Evolutionary conservation across 2,329 filamentous ascomycete species (phyloP).

Genomic region (Helotiales sp.): DNA sequence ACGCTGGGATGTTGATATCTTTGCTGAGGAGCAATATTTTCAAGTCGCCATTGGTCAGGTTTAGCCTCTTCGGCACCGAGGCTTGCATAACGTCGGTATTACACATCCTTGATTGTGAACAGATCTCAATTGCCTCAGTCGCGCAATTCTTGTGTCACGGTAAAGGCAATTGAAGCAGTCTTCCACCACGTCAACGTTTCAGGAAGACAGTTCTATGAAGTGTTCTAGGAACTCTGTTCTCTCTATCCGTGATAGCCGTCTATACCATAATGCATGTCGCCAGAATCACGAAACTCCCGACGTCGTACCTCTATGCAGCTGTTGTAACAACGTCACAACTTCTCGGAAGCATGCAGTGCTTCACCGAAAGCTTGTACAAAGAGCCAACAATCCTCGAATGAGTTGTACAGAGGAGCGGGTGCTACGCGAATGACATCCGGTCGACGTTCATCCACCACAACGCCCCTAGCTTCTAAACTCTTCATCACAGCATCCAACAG

Average conservation of each 20-base stretch:
- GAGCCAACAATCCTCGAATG: constrained; percentile 62
- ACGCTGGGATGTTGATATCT: too few species aligned
- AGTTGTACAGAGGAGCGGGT: constrained; percentile 74
- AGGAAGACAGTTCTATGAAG: not conserved
- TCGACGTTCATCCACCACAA: constrained; percentile 73
- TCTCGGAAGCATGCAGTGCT: constrained; percentile 34
- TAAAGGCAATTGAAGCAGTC: too few species aligned
- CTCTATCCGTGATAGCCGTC: not conserved
- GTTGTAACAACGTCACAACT: not conserved
- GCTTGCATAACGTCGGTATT: too few species aligned
- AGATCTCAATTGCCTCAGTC: too few species aligned
- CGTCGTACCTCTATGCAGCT: not conserved
- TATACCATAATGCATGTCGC: not conserved
- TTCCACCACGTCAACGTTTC: too few species aligned
- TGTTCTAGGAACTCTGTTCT: not conserved
- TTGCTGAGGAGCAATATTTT: too few species aligned
- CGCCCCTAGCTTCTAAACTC: constrained; percentile 57
- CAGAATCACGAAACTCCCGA: not conserved
- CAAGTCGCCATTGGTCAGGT: too few species aligned
- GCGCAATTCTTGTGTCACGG: too few species aligned
- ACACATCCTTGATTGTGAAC: too few species aligned
- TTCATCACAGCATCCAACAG: constrained; percentile 63
- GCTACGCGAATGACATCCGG: constrained; percentile 76
- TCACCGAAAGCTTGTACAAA: constrained; percentile 51
- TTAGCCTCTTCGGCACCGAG: too few species aligned